phyloP scores from a whole-genome alignment of 2,329 filamentous ascomycete species.

The Escovopsis sp. region DNA sequence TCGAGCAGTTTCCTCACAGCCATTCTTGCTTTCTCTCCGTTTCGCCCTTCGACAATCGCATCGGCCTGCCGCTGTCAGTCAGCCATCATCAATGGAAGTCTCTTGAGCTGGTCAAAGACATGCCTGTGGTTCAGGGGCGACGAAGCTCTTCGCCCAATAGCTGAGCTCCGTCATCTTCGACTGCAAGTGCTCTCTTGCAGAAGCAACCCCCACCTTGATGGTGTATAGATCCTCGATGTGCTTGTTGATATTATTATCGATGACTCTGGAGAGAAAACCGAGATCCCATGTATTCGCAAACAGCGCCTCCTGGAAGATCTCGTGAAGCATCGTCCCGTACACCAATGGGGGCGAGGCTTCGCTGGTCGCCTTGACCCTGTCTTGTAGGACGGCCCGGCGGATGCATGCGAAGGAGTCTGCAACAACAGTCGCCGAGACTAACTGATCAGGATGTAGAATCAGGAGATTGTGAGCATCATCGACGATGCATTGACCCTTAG shows the following conservation, averaged over 20 bases:
- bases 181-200: slow-evolving; percentile 65
- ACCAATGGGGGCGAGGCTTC: slow-evolving; percentile 68
- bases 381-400: slow-evolving; percentile 81
- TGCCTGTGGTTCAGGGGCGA: slow-evolving; percentile 56
- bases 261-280: slow-evolving; percentile 48
- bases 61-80: slow-evolving; percentile 34
- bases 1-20: slow-evolving; percentile 89
- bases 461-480: slow-evolving; percentile 74
- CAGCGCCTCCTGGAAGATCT: slow-evolving; percentile 85
- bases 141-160: slow-evolving; percentile 71
- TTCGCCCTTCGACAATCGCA: slow-evolving; percentile 64
- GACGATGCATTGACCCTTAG: slow-evolving; percentile 59
- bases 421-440: slow-evolving; percentile 87
- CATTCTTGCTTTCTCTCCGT: slow-evolving; percentile 62
- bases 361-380: slow-evolving; percentile 82
- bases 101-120: slow-evolving; percentile 6
- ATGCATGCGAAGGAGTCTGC: slow-evolving; percentile 93
- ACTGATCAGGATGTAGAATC: slow-evolving; percentile 85
- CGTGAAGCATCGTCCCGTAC: slow-evolving; percentile 87
- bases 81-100: not conserved
- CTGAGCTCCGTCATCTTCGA: slow-evolving; percentile 73
- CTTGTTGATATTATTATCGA: slow-evolving; percentile 53
- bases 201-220: slow-evolving; percentile 58
- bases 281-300: slow-evolving; percentile 69
- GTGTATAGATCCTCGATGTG: slow-evolving; percentile 85